These are phyloP conservation scores for Daedaleopsis nitida DNA, from an alignment of 768 basidiomycete species.

Conservation along the genomic window DNA sequence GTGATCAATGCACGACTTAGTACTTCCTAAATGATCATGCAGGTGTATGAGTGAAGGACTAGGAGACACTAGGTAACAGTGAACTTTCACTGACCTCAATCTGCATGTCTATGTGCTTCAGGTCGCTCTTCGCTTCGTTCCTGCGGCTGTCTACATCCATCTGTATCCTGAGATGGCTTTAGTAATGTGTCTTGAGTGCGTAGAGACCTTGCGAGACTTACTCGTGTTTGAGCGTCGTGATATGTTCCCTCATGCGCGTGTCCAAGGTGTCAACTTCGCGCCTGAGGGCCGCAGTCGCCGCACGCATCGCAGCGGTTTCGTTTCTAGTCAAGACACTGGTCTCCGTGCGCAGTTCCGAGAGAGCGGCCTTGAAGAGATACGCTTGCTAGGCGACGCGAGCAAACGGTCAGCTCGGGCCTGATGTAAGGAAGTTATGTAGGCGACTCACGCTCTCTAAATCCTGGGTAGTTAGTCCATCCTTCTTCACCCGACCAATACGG, in stretches of 20 bases:
- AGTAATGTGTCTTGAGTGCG: background rate
- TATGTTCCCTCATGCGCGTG: constrained; percentile 92
- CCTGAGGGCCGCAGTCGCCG: constrained; percentile 73
- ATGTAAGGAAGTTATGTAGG: background rate
- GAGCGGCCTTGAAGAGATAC: constrained; percentile 90
- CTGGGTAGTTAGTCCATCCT: constrained; percentile 72
- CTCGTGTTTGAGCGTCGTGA: constrained; percentile 91
- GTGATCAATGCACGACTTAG: constrained; percentile 73
- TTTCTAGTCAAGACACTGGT: constrained; percentile 80
- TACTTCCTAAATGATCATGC: constrained; percentile 54
- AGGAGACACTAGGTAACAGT: background rate
- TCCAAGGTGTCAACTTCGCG: constrained; percentile 85
- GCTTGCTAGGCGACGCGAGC: constrained; percentile 65
- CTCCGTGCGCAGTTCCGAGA: constrained; percentile 88
- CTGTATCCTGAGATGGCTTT: constrained; percentile 67
- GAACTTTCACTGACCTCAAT: constrained; percentile 62
- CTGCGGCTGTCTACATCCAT: constrained; percentile 96
- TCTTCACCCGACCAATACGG: constrained; percentile 66
- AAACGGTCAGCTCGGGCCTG: background rate
- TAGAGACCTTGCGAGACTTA: constrained; percentile 41
- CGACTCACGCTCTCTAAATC: constrained; percentile 79
- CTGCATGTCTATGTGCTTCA: constrained; percentile 80
- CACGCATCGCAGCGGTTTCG: constrained; percentile 80
- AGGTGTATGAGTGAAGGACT: background rate
- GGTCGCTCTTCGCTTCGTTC: constrained; percentile 82